Evolutionary conservation across 345 rosid genomes (phyloP).

Genomic region (Trapa bicornis): DNA sequence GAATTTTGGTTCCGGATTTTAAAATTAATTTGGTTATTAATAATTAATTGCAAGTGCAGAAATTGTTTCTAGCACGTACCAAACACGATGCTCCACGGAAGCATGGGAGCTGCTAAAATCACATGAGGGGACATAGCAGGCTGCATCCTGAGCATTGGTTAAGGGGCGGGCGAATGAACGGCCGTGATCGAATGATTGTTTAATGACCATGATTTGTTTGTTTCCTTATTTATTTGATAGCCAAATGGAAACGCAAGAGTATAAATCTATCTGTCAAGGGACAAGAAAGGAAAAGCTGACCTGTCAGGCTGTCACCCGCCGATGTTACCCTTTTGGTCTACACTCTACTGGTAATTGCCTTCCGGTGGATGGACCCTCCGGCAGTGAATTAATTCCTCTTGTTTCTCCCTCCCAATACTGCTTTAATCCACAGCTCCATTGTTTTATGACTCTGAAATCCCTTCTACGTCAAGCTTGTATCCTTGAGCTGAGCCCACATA

Average conservation of each 20-base stretch:
- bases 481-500: not conserved
- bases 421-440: too few species aligned
- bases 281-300: not conserved
- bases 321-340: not conserved
- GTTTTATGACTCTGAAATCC: not conserved
- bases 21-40: not conserved
- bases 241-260: slow-evolving; percentile 2
- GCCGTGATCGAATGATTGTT: not conserved
- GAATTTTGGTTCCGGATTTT: not conserved
- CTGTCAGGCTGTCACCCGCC: slow-evolving; percentile 1
- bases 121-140: not conserved
- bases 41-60: not conserved
- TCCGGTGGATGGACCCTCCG: not conserved
- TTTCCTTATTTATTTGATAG: not conserved
- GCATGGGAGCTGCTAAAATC: not conserved
- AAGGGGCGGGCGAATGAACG: not conserved
- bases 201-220: too few species aligned
- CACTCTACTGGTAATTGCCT: not conserved
- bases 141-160: not conserved
- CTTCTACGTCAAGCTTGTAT: not conserved
- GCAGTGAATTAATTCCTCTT: not conserved
- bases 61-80: not conserved
- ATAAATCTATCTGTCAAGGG: not conserved
- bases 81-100: not conserved
- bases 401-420: not conserved